Conservation (phyloP, 768 basidiomycete genomes). For the Podaxis sp. region DNA sequence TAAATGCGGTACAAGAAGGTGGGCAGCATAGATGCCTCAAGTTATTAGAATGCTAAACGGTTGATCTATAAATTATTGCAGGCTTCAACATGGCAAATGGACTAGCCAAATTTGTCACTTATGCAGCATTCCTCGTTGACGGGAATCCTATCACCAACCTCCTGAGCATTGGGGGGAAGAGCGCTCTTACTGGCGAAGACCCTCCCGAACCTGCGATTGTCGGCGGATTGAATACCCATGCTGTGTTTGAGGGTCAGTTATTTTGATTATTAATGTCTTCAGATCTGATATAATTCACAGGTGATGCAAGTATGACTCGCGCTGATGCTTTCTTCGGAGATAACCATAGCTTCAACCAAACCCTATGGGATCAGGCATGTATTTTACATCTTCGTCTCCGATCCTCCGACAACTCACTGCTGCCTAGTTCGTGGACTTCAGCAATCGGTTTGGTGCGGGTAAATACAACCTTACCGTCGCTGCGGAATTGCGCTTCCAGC, state of each 20-base stretch:
- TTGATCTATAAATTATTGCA: background rate
- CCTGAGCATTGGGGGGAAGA: conserved; percentile 12
- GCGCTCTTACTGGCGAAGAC: conserved; percentile 1
- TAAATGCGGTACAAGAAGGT: conserved; percentile 14
- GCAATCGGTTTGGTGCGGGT: conserved; percentile 14
- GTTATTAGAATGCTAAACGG: background rate
- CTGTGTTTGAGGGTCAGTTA: conserved; percentile 7
- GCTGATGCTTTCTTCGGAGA: conserved; percentile 8
- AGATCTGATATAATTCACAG: background rate
- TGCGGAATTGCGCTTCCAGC: conserved; percentile 5
- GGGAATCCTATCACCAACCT: conserved; percentile 11
- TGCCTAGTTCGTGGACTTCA: conserved; percentile 13
- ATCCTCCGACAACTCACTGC: background rate
- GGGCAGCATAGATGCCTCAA: background rate
- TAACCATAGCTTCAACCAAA: conserved; percentile 10
- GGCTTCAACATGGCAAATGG: conserved; percentile 14
- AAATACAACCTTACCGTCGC: conserved; percentile 18
- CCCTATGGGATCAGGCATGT: conserved; percentile 8
- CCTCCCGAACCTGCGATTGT: conserved; percentile 6
- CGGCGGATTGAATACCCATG: conserved; percentile 14
- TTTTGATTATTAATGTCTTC: background rate
- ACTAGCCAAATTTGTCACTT: conserved; percentile 7
- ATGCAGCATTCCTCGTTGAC: conserved; percentile 11
- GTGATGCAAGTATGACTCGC: conserved; percentile 11
- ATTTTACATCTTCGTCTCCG: no score